Conservation (phyloP, 805 yeast genomes). For the Priceomyces carsonii region DNA sequence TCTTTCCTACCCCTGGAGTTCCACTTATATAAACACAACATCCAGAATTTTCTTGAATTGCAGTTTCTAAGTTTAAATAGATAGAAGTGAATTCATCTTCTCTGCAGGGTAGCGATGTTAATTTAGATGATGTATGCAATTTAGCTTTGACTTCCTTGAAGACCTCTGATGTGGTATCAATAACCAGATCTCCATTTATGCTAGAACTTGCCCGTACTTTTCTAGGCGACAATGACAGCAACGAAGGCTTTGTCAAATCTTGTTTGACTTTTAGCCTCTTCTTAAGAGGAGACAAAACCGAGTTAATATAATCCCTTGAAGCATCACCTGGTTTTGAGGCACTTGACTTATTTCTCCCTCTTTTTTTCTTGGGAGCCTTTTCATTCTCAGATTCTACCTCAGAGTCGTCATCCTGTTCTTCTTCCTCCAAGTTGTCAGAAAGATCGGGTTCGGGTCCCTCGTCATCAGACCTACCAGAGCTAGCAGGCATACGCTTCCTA, state of each 20-base stretch:
- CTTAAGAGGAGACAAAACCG: slow-evolving; percentile 9
- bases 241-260: slow-evolving; percentile 10
- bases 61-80: slow-evolving; percentile 66
- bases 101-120: slow-evolving; percentile 73
- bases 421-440: slow-evolving; percentile 6
- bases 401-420: slow-evolving; percentile 9
- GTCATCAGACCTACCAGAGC: slow-evolving; percentile 9
- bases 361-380: slow-evolving; percentile 6
- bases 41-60: slow-evolving; percentile 71
- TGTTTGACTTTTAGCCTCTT: slow-evolving; percentile 12
- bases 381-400: slow-evolving; percentile 14
- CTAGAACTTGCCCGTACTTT: no score
- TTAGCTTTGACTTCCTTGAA: slow-evolving; percentile 41
- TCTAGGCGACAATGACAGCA: slow-evolving; percentile 15
- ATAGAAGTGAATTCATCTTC: slow-evolving; percentile 78
- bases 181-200: slow-evolving; percentile 1
- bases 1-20: slow-evolving; percentile 97
- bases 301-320: slow-evolving; percentile 9
- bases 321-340: slow-evolving; percentile 8
- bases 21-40: slow-evolving; percentile 91
- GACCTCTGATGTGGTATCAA: slow-evolving; percentile 27
- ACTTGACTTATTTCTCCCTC: slow-evolving; percentile 6
- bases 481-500: slow-evolving; percentile 7
- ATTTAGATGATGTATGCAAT: slow-evolving; percentile 46
- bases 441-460: slow-evolving; percentile 1